Evolutionary conservation across 164 flowering plant species (phyloP).

Genomic region (grape (Vitis vinifera)): ASM3070453v1 NC_081820.1:17967501-17968000

Average conservation of each 20-base stretch:
- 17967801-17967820: conserved; percentile 61
- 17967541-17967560: too few relatives aligned
- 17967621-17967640: not conserved
- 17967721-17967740: conserved; percentile 65
- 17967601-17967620: too few relatives aligned
- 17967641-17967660: not conserved
- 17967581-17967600: too few relatives aligned
- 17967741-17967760: conserved; percentile 67
- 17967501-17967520: too few relatives aligned
- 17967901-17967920: not conserved
- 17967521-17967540: too few relatives aligned
- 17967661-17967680: not conserved
- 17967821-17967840: conserved; percentile 93
- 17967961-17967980: conserved; percentile 72
- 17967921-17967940: not conserved
- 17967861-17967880: conserved; percentile 81
- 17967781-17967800: conserved; percentile 70
- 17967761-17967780: conserved; percentile 64
- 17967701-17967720: conserved; percentile 63
- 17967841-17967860: conserved; percentile 93
- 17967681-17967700: not conserved
- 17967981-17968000: conserved; percentile 94
- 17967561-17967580: too few relatives aligned
- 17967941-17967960: not conserved
- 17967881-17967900: conserved; percentile 72